Evolutionary conservation across 1,284 basidiomycete species (phyloP), one percentile per base, ranked within the genome.

Genomic region (Tilletia indica): DNA sequence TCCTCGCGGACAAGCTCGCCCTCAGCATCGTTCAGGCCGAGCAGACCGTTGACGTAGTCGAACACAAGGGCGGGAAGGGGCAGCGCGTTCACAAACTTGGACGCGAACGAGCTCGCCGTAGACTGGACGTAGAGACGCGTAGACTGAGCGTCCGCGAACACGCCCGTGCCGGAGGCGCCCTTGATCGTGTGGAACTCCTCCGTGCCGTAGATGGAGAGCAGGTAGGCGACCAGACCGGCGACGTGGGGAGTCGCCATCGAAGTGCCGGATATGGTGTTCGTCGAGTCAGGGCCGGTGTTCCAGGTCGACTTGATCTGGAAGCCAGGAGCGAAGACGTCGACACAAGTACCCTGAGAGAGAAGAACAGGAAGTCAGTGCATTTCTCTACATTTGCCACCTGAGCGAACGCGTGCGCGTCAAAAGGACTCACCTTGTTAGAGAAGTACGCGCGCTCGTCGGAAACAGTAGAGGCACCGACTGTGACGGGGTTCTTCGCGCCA

Each of bases 401-500:
- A 6, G 4, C 11, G 34, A 34, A 54, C 51, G 58, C 58, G 34
- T 31, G n/a, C n/a, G 12, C 6, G 16, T 16, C 4, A 39, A 14
- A 31, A 31, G 2, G 25, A 64, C 61, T 38, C 61, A 64, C 61
- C 71, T 80, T 81, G 83, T 86, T 86, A 74, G 83, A 85, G 87
- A 95, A 96, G 87, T 93, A 93, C 45, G 94, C 94, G 71, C 92
- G 90, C 74, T 91, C 90, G 82, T 97, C 93, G 68, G 71, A 73
- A 39, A 85, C 81, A 51, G 81, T 84, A 64, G 79, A 81, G 49
- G 85, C 85, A 66, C 87, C 94, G 70, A 96, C 92, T 67, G 94
- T 95, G 76, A 96, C 88, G 19, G 93, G 91, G 61, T 89, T 88
- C 56, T 75, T 63, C 31, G 83, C 83, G 56, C 80, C 77, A 47